Evolutionary conservation across 495 filamentous ascomycete genomes (phyloP).

Genomic region (Opeltia flavorubescens): DNA sequence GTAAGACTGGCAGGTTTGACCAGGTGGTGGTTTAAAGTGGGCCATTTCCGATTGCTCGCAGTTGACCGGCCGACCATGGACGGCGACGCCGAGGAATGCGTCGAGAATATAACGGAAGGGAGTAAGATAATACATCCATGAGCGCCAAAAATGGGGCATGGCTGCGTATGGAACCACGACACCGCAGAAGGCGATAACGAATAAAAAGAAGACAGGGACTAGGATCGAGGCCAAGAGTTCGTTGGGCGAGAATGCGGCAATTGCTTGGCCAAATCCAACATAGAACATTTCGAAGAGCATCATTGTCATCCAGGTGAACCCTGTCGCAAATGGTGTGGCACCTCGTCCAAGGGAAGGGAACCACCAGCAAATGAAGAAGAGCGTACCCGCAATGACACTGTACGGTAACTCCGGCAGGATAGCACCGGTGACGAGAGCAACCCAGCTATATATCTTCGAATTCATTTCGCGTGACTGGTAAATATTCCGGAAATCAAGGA

Average conservation of each 20-base stretch:
- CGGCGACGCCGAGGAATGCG: conserved; percentile 52
- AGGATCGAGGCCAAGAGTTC: conserved; percentile 56
- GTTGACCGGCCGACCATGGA: conserved; percentile 38
- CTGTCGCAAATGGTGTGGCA: conserved; percentile 35
- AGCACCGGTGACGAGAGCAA: conserved; percentile 32
- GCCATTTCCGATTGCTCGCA: conserved; percentile 45
- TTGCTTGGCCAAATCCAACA: conserved; percentile 59
- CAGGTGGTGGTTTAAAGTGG: conserved; percentile 37
- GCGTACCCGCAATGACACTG: conserved; percentile 32
- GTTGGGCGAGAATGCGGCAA: conserved; percentile 60
- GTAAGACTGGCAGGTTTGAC: conserved; percentile 38
- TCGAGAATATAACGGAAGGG: conserved; percentile 74
- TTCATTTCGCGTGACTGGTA: conserved; percentile 33
- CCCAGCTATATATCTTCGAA: conserved; percentile 40
- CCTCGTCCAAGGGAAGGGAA: conserved; percentile 36
- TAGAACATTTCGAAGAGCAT: conserved; percentile 63
- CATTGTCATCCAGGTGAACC: conserved; percentile 42
- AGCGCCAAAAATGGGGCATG: conserved; percentile 65
- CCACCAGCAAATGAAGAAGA: conserved; percentile 35
- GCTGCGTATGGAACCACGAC: conserved; percentile 62
- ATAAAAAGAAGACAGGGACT: conserved; percentile 65
- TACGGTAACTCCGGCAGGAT: conserved; percentile 40
- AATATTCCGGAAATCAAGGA: conserved; percentile 30
- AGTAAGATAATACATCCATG: conserved; percentile 70
- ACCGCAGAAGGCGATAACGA: conserved; percentile 65